Evolutionary conservation across 2,329 filamentous ascomycete species (phyloP).

Genomic region (Cytospora schulzeri): DNA sequence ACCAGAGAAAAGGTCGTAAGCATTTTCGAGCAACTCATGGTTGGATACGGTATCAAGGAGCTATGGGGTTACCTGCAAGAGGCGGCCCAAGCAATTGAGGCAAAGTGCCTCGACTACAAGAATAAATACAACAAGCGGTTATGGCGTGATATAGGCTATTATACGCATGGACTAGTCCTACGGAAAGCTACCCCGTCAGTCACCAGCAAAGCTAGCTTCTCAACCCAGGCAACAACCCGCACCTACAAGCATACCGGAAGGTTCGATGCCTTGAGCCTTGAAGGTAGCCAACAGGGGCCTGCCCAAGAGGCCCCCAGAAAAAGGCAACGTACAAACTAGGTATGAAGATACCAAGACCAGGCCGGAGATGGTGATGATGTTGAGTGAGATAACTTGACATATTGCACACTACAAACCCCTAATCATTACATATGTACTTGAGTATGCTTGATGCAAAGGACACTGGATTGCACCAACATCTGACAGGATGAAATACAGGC

Average conservation of each 20-base stretch:
- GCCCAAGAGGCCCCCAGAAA: background rate
- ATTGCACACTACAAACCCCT: no score
- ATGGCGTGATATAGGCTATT: background rate
- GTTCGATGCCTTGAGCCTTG: background rate
- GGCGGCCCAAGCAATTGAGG: background rate
- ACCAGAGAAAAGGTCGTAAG: slow-evolving; percentile 6
- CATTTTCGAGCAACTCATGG: slow-evolving; percentile 11
- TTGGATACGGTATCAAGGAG: slow-evolving; percentile 13
- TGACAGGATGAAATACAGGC: no score
- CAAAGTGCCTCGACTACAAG: background rate
- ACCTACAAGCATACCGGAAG: background rate
- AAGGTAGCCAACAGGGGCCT: background rate
- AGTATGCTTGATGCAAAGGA: no score
- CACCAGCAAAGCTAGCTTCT: background rate
- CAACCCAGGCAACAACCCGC: background rate
- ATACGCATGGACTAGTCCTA: background rate
- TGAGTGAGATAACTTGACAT: no score
- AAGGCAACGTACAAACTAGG: background rate
- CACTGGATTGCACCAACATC: no score
- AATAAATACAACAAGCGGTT: background rate
- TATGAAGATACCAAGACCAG: no score
- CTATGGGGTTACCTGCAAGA: background rate
- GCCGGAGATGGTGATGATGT: no score
- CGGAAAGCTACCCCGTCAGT: background rate
- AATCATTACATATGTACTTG: no score